Conservation (phyloP, 2,329 filamentous ascomycete genomes). For the Arthrobotrys musiformis region DNA sequence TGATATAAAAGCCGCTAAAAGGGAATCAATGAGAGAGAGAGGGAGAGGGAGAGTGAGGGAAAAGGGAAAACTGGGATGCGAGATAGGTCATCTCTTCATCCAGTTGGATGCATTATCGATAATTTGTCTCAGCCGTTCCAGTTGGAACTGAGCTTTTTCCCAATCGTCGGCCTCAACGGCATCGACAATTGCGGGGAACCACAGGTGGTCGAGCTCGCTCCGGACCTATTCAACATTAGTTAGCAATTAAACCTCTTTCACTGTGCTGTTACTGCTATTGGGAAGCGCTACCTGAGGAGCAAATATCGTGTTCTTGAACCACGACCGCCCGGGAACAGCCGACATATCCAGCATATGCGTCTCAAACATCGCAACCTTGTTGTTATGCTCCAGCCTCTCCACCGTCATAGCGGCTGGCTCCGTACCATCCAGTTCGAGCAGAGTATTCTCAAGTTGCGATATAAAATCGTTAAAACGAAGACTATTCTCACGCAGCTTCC, state of each 20-base stretch:
- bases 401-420: conserved; percentile 76
- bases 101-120: conserved; percentile 46
- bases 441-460: conserved; percentile 76
- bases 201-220: conserved; percentile 62
- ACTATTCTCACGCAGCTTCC: conserved; percentile 69
- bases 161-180: conserved; percentile 78
- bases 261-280: too few species aligned
- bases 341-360: conserved; percentile 82
- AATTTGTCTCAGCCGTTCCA: conserved; percentile 47
- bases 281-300: conserved; percentile 71
- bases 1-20: conserved; percentile 45
- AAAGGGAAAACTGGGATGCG: background rate
- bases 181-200: conserved; percentile 81
- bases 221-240: conserved; percentile 28
- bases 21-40: conserved; percentile 16
- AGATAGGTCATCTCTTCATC: conserved; percentile 41
- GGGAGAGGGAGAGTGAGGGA: too few species aligned
- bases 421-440: conserved; percentile 78
- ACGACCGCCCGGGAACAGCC: conserved; percentile 84
- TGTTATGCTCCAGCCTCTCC: conserved; percentile 79
- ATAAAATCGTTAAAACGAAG: conserved; percentile 75
- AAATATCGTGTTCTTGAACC: conserved; percentile 93
- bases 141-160: conserved; percentile 67
- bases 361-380: conserved; percentile 82
- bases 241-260: background rate